Percentiles rank a stretch among this genome's conserved stretches.
phyloP scores from a whole-genome alignment of 768 basidiomycete genomes.

The Candolleomyces aberdarensis region DNA sequence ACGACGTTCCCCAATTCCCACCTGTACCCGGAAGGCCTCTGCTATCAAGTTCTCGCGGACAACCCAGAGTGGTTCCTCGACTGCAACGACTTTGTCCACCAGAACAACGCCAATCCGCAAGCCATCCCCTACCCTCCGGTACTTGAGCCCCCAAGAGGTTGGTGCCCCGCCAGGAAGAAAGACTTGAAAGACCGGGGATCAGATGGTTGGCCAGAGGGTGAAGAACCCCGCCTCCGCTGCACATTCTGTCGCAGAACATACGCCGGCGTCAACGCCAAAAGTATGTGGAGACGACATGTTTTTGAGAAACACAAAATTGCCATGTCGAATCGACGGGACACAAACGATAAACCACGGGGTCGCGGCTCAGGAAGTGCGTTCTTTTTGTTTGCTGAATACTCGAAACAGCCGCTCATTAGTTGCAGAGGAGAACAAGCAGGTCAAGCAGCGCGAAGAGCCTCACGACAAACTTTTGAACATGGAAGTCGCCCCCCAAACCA shows the following conservation, averaged over 20 bases:
- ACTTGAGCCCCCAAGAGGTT: conserved; percentile 81
- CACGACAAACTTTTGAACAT: conserved; percentile 44
- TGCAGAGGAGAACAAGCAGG: conserved; percentile 58
- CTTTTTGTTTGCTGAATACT: conserved; percentile 1
- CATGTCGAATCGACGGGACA: conserved; percentile 83
- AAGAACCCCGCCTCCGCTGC: conserved; percentile 76
- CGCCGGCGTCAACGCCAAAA: conserved; percentile 85
- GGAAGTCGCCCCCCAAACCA: conserved; percentile 37
- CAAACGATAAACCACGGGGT: conserved; percentile 58
- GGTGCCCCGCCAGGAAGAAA: conserved; percentile 86
- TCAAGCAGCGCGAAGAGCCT: conserved; percentile 27
- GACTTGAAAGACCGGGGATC: conserved; percentile 65
- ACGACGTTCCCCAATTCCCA: conserved; percentile 60
- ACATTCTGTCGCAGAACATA: conserved; percentile 84
- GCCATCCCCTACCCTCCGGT: conserved; percentile 72
- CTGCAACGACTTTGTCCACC: conserved; percentile 57
- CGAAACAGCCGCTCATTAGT: conserved; percentile 7
- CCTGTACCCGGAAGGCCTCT: conserved; percentile 61
- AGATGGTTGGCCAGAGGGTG: conserved; percentile 77
- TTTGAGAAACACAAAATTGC: conserved; percentile 90
- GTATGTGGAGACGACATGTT: conserved; percentile 88
- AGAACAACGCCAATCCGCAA: conserved; percentile 40
- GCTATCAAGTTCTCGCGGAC: conserved; percentile 67
- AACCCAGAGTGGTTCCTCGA: conserved; percentile 82
- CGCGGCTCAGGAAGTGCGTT: conserved; percentile 64